phyloP scores from a whole-genome alignment of 306 rosid species.

The Fragaria iinumae region DNA sequence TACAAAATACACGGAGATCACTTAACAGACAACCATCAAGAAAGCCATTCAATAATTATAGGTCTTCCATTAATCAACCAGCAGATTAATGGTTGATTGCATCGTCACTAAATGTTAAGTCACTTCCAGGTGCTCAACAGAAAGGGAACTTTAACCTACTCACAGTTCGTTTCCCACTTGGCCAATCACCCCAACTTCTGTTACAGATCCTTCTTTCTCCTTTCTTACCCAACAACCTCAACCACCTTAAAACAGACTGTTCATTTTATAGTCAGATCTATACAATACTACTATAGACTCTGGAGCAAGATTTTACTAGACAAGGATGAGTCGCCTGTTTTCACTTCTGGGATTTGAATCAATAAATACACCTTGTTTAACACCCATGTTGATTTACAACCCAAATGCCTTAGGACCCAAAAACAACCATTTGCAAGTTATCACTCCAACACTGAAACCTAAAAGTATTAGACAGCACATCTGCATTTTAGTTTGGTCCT shows the following conservation, averaged over 20 bases:
- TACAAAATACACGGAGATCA: background rate
- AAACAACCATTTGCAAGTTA: background rate
- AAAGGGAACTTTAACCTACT: background rate
- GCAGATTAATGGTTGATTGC: background rate
- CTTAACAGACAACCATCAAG: background rate
- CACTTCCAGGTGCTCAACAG: background rate
- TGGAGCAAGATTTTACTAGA: background rate
- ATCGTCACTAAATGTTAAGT: background rate
- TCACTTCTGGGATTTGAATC: background rate
- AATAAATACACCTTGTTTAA: background rate
- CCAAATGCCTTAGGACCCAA: background rate
- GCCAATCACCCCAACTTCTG: background rate
- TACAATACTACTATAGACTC: background rate
- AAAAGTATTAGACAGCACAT: background rate
- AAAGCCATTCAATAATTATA: background rate
- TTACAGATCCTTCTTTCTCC: background rate
- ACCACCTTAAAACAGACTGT: background rate
- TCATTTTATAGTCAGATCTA: background rate
- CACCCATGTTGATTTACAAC: background rate
- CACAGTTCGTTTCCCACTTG: background rate
- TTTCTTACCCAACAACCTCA: conserved; percentile 1
- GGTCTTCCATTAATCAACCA: background rate
- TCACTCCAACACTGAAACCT: background rate
- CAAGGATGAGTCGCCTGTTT: background rate
- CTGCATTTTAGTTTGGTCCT: background rate